These are phyloP conservation scores for Spergularia azorica DNA, from an alignment of 179 eudicot species.

Conservation along the genomic window DNA sequence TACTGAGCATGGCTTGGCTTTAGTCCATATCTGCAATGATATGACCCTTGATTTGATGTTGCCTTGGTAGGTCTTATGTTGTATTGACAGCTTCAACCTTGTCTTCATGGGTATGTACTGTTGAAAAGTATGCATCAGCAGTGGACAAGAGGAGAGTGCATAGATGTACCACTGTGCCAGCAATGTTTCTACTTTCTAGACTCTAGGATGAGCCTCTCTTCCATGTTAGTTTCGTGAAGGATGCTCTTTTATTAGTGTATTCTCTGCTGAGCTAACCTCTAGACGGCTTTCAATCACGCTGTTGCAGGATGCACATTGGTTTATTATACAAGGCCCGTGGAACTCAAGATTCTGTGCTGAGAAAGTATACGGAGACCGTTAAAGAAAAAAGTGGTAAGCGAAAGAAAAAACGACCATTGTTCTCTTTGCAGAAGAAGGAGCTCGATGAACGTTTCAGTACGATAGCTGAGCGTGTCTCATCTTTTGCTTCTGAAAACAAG, in stretches of 20 bases:
- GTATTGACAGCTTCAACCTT: background rate
- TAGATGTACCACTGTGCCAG: background rate
- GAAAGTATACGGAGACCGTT: slow-evolving; percentile 34
- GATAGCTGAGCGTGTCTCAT: slow-evolving; percentile 55
- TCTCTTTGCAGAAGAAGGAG: slow-evolving; percentile 59
- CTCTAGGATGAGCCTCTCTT: background rate
- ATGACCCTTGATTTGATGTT: background rate
- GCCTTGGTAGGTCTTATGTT: background rate
- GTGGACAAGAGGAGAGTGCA: background rate
- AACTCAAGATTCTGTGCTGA: slow-evolving; percentile 38
- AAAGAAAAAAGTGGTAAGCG: slow-evolving; percentile 29
- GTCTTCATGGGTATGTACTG: background rate
- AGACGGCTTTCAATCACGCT: background rate
- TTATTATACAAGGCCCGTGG: slow-evolving; percentile 45
- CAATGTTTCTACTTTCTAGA: background rate
- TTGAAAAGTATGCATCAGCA: background rate
- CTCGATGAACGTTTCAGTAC: slow-evolving; percentile 64
- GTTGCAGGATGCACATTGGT: slow-evolving; percentile 56
- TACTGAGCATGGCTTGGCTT: background rate
- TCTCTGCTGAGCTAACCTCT: background rate
- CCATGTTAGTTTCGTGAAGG: background rate
- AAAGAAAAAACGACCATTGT: slow-evolving; percentile 51
- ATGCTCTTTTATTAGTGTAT: background rate
- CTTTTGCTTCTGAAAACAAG: slow-evolving; percentile 53
- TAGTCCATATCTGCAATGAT: background rate